Base-by-base conservation (phyloP, 2,329 filamentous ascomycete species). In the Colletotrichum agaves region DNA sequence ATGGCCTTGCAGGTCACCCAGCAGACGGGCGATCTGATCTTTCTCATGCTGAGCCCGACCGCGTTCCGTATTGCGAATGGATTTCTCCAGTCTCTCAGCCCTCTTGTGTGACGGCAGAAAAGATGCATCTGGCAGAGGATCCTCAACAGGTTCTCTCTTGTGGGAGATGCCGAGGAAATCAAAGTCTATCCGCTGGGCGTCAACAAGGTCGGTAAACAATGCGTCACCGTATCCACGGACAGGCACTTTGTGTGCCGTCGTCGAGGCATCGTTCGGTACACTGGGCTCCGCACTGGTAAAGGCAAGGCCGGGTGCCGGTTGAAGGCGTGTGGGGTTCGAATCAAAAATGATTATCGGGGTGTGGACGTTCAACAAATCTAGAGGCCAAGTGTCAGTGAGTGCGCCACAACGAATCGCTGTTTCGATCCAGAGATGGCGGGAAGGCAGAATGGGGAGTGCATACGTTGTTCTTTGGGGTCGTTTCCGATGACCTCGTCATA, bases 401-500 rank as follows among this genome's bases (percentile, higher is more conserved):
- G 39, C 27, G 33, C 8, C 35, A 23, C 35, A 21, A 44, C 10
- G 37, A 21, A 12, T 2, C 8, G 5, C 31, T 5, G n/a, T 19
- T 11, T 8, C 12, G 2, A 37, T 19, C n/a, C 60, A 58, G 12
- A 37, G 7, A 23, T 10, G 39, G 27, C 47, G 35, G 43, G 19
- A 58, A 15, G 35, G 13, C 8, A 39, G 13, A 19, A 3, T 5
- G 35, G 50, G 55, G 60, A 39, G 3, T 39, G 83, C 88, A 77
- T 86, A 94, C 94, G 91, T 73, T 91, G 84, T 79, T 94, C 91
- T 73, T 91, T 91, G 43, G 90, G 88, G 70, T 93, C 90, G 76
- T 97, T 93, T 70, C 93, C 94, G 80, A 98, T 93, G 72, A 98
- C 88, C 77, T 97, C 93, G 79, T 98, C 94, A 79, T 97, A 98